A percentile compares a stretch with the other conserved stretches of the same genome.
Evolutionary conservation across 179 eudicot species (phyloP).

Genomic region (Spinacia oleracea): DNA sequence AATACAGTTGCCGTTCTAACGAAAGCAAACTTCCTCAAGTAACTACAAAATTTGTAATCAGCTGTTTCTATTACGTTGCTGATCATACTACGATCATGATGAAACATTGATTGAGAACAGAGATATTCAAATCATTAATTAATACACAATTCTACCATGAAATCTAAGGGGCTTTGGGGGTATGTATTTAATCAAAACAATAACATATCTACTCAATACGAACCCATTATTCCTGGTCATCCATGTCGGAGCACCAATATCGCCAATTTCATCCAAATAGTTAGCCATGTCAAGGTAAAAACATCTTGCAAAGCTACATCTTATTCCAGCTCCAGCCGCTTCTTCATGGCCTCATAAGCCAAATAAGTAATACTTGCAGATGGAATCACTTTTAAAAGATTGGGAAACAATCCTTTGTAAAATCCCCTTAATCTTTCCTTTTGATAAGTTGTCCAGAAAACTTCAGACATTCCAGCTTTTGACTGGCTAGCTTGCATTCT

Average conservation of each 20-base stretch:
- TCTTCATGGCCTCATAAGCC: slow-evolving; percentile 85
- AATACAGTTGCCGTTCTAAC: slow-evolving; percentile 19
- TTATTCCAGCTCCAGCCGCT: slow-evolving; percentile 72
- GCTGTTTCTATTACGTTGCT: slow-evolving; percentile 25
- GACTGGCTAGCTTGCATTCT: slow-evolving; percentile 79
- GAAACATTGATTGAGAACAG: slow-evolving; percentile 22
- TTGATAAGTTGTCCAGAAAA: slow-evolving; percentile 58
- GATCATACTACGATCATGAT: slow-evolving; percentile 32
- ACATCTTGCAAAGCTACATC: slow-evolving; percentile 9
- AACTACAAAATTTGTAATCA: slow-evolving; percentile 40
- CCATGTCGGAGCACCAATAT: slow-evolving; percentile 30
- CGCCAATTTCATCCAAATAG: slow-evolving; percentile 20
- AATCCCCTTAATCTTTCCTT: slow-evolving; percentile 74
- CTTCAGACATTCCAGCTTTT: slow-evolving; percentile 63
- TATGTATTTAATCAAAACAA: slow-evolving; percentile 26
- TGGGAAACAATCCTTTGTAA: slow-evolving; percentile 93
- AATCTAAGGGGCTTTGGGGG: slow-evolving; percentile 26
- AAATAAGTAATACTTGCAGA: slow-evolving; percentile 91
- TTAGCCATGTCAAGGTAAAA: slow-evolving; percentile 28
- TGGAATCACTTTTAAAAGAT: slow-evolving; percentile 93
- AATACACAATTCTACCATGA: slow-evolving; percentile 24
- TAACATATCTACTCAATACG: slow-evolving; percentile 35
- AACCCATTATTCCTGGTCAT: slow-evolving; percentile 29
- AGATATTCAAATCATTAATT: slow-evolving; percentile 3
- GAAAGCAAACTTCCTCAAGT: slow-evolving; percentile 28